These are phyloP conservation scores for Boechera retrofracta DNA, from an alignment of 345 rosid genomes.

Conservation along the genomic window DNA sequence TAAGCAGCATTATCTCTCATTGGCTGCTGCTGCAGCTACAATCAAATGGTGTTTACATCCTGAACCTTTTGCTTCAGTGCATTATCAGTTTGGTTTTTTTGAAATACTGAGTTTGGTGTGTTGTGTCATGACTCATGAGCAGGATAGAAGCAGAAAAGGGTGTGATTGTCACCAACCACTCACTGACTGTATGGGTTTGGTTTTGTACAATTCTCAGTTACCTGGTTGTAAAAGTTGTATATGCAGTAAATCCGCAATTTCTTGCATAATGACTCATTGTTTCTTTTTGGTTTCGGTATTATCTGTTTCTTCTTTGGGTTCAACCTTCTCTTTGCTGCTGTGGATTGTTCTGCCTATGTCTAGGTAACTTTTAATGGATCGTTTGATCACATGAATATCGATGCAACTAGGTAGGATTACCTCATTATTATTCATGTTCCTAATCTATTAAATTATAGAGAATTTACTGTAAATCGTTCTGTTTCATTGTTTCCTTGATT, in stretches of 20 bases:
- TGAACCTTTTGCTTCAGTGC: constrained; percentile 15
- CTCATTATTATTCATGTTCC: constrained; percentile 14
- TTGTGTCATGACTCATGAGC: constrained; percentile 36
- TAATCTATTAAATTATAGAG: constrained; percentile 13
- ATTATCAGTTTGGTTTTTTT: constrained; percentile 18
- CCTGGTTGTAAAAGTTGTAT: constrained; percentile 14
- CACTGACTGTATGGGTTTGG: constrained; percentile 67
- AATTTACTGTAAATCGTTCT: background rate
- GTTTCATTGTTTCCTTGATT: constrained; percentile 34
- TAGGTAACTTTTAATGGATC: constrained; percentile 98
- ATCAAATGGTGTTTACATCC: constrained; percentile 71
- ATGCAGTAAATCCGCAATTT: background rate
- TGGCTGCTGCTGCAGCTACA: constrained; percentile 92
- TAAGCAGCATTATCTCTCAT: constrained; percentile 94
- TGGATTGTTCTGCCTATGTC: constrained; percentile 30
- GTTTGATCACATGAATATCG: constrained; percentile 94
- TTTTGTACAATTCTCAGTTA: constrained; percentile 21
- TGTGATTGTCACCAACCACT: constrained; percentile 82
- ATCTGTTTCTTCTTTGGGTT: constrained; percentile 24
- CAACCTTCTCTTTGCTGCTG: constrained; percentile 9
- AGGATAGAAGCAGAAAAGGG: constrained; percentile 98
- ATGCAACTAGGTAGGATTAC: constrained; percentile 79
- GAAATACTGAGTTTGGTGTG: constrained; percentile 33
- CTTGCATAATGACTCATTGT: constrained; percentile 13
- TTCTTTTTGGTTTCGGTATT: background rate